These are phyloP conservation scores for Ogataea paraovalis DNA, from an alignment of 805 yeast genomes.

Conservation along the genomic window DNA sequence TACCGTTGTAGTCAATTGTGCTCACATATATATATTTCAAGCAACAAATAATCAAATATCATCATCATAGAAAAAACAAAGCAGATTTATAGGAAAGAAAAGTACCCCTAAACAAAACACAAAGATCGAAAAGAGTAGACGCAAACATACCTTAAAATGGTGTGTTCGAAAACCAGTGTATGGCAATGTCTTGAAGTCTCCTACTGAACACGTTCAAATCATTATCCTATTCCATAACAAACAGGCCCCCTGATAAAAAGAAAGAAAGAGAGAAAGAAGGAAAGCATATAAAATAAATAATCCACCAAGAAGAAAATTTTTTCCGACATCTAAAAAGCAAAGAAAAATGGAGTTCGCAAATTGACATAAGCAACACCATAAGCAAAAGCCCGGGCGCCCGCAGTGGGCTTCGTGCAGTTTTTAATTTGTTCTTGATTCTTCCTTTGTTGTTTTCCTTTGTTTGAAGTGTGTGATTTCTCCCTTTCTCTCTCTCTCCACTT, in stretches of 20 bases:
- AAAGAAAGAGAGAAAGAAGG: too few species aligned
- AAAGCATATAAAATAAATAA: too few species aligned
- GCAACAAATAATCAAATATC: constrained; percentile 15
- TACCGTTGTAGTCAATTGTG: constrained; percentile 37
- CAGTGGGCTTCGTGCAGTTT: neutral
- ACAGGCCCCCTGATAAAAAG: too few species aligned
- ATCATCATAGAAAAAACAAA: constrained; percentile 2
- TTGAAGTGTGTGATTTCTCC: neutral
- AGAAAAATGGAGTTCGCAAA: neutral
- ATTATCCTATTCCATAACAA: too few species aligned
- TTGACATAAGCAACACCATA: neutral
- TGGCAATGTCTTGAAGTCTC: neutral
- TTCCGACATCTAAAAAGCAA: too few species aligned
- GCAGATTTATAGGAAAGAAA: neutral
- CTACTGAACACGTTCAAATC: neutral
- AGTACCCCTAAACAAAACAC: neutral
- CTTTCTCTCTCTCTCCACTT: neutral
- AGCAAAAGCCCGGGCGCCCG: neutral
- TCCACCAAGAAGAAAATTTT: too few species aligned
- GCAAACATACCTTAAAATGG: neutral
- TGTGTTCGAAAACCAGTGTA: neutral
- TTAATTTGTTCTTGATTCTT: neutral
- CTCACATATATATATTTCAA: constrained; percentile 22
- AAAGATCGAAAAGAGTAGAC: neutral
- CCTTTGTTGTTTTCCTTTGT: neutral